Evolutionary conservation across 176 grass and related monocot species (phyloP).

Genomic region (Triticum turgidum): DNA sequence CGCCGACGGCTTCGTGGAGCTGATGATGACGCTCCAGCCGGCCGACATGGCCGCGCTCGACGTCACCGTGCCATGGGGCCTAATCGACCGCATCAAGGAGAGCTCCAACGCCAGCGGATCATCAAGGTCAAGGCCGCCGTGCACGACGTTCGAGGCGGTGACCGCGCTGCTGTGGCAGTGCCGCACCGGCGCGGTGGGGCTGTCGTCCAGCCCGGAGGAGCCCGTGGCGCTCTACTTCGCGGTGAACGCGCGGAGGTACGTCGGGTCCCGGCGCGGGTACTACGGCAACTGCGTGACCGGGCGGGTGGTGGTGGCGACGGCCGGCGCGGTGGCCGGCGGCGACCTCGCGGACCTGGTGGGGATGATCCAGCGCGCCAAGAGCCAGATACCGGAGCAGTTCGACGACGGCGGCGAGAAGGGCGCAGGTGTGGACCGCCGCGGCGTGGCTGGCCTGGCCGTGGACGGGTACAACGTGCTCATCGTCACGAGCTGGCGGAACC

Average conservation of each 20-base stretch:
- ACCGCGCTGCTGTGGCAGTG: conserved; percentile 23
- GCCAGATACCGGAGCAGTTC: no score
- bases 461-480: no score
- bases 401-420: no score
- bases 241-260: neutral
- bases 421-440: no score
- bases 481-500: no score
- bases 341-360: no score
- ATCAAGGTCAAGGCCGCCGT: neutral
- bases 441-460: no score
- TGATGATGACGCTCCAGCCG: neutral
- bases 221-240: neutral
- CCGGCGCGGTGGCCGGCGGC: no score
- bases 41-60: neutral
- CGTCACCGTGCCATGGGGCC: neutral
- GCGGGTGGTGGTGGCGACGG: no score
- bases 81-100: neutral
- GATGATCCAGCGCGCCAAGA: no score
- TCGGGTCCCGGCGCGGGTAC: neutral
- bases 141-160: conserved; percentile 28
- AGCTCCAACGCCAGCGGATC: neutral
- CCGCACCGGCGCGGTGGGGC: neutral
- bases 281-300: conserved; percentile 5
- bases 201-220: neutral
- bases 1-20: neutral